Base-by-base conservation (phyloP, 768 basidiomycete genomes). In the Serendipita indica region DNA sequence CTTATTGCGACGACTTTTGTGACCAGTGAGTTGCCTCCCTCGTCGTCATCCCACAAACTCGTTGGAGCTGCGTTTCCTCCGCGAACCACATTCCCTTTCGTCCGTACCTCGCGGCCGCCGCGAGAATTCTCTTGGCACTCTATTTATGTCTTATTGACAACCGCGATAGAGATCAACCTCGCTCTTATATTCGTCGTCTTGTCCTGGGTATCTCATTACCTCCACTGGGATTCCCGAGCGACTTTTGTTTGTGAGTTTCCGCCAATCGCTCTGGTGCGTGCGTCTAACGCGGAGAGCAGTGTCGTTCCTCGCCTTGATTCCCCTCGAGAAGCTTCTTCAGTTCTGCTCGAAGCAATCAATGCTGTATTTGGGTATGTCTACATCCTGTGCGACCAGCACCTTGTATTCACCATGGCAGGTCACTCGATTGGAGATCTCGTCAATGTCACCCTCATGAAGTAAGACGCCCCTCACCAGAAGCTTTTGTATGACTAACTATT, bases 401-500 rank as follows among this genome's bases (percentile, higher is more conserved):
- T 61, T 10, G 32, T 27, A 35, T 37, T 41, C 16, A 16, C 35
- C 18, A 10, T 58, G 57, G 5, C 5, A 58, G 18, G 28, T 20
- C 25, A 64, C 54, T 57, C 81, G 60, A 66, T 86, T 3, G 85
- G 85, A 4, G 84, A 87, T 63, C 68, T 86, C n/a, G 66, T 85
- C 20, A 69, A 77, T 12, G 73, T 84, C 35, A 81, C 83, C 0
- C 66, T 84, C 37, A 81, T 82, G 69, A 86, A 86, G 82, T 82
- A 57, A 41, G 75, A 60, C 14, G 16, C 39, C n/a, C n/a, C 28
- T 61, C 39, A 18, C 32, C 20, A 3, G n/a, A 46, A 6, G 10
- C 28, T 27, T 10, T n/a, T 6, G 13, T 33, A 54, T 58, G 37
- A 33, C 58, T 45, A 46, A 33, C 28, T 10, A 22, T 32, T 14